Base-by-base conservation (phyloP, 805 yeast species). In the Scheffersomyces amazonensis region DNA sequence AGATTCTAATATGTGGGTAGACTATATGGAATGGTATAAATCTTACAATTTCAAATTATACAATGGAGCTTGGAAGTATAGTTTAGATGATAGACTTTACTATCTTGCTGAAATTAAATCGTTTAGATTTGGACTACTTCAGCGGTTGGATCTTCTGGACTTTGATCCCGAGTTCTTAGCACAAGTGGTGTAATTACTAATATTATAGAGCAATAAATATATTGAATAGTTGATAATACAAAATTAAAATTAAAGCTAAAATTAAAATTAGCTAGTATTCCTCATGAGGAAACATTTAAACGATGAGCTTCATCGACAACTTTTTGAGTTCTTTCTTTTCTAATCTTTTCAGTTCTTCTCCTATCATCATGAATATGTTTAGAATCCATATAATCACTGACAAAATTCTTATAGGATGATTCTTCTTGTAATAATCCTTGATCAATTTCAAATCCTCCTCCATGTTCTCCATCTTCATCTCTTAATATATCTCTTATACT, bases 311-410 rank as follows among this genome's bases (percentile, higher is more conserved):
- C 54, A 30, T 62, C 61, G 5, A 56, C 47, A 12, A 66, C 30
- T 44, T 69, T 69, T 24, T 61, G 47, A 16, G 49, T 57, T 39
- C 73, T 53, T 13, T 66, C 71, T 45, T 66, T 68, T 39, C 60
- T 63, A 33, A 64, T 56, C 37, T 52, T 57, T 31, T 53, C 62
- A 9, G 63, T 60, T 35, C 71, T 55, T 39, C 58, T 57, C 41
- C 64, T 66, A 24, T 65, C 70, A 37, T 53, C 54, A 11, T 36
- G 28, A 2, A 48, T 43, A 40, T 48, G 44, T 34, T 50, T 52
- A 19, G 50, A 53, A 25, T 40, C 47, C 11, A 42, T 18, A 20
- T 35, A 31, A 9, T 40, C 46, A 24, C 34, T 30, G 9, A 35
- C 22, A 13, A 25, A 17, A 2, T 36, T 38, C 12, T 34, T 27